Evolutionary conservation across 192 early-diverging fungal genomes (phyloP), one percentile per base, ranked within the genome.

Genomic region (Cladochytrium replicatum): DNA sequence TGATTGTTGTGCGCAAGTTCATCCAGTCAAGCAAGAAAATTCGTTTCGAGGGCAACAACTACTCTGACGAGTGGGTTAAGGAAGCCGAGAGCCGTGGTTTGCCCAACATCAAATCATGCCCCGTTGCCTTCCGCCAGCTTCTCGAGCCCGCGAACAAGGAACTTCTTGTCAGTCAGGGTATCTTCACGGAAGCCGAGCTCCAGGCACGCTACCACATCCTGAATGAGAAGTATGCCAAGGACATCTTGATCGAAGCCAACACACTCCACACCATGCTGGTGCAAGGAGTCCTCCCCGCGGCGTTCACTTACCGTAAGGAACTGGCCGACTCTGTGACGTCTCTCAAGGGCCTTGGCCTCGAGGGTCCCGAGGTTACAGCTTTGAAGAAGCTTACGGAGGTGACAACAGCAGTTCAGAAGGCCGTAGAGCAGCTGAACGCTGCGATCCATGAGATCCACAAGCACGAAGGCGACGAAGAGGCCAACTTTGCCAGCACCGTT

Each of bases 1-100:
- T 96, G 43, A 61, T 55, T 0, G 87, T 99, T 22, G 88, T 99
- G 66, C 84, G 84, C 52, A 59, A 84, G 58, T 93, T 77, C 64
- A 89, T 91, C 57, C 80, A 55, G 26, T 65, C 80, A 47, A 77
- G 78, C 66, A 90, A 89, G 78, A 53, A 65, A 54, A 75, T 99
- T 57, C 81, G 91, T 62, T 99, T 99, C 61, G 95, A 99, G 69
- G 91, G 88, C 58, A 91, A 99, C 78, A 88, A 88, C 70, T 99
- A 99, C 79, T 89, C 91, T 37, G 85, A 87, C 34, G 86, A 81
- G 43, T 99, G 95, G 95, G 78, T 82, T 25, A 56, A 70, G 19
- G 95, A 96, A 77, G 95, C 95, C 28, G 87, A 78, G 60, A 81
- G 76, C 61, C 90, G 95, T 62, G 93, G 95, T 2, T 72, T 99